These are phyloP conservation scores for Pseudopyrenochaeta lycopersici DNA, from an alignment of 2,329 filamentous ascomycete genomes.

Conservation along the genomic window DNA sequence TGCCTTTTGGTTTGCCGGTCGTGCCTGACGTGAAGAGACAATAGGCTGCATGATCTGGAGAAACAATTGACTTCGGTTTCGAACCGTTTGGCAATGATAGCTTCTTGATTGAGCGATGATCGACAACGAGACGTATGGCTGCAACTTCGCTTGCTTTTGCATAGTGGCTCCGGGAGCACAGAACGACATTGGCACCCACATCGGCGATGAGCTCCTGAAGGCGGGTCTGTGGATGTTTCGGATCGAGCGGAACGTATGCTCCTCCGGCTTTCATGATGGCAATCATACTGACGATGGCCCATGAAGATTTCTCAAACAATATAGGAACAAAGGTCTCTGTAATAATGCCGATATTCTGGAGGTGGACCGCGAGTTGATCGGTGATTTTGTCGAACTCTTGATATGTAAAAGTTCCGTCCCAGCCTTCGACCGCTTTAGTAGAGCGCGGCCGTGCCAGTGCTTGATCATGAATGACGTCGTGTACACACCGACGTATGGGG, in stretches of 20 bases:
- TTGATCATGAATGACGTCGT: slow-evolving; percentile 42
- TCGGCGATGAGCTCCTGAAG: slow-evolving; percentile 46
- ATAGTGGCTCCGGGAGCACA: slow-evolving; percentile 36
- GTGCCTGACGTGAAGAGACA: slow-evolving; percentile 64
- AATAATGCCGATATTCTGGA: slow-evolving; percentile 34
- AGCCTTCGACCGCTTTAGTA: slow-evolving; percentile 41
- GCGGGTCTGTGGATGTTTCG: slow-evolving; percentile 46
- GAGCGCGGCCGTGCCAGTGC: slow-evolving; percentile 36
- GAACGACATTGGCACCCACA: slow-evolving; percentile 37
- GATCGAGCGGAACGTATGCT: slow-evolving; percentile 50
- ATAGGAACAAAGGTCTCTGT: slow-evolving; percentile 47
- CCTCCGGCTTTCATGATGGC: slow-evolving; percentile 51
- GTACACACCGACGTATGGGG: slow-evolving; percentile 37
- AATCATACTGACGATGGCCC: slow-evolving; percentile 45
- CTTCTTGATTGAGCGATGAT: slow-evolving; percentile 53
- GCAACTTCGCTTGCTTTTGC: slow-evolving; percentile 33
- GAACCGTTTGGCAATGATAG: slow-evolving; percentile 44
- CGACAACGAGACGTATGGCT: slow-evolving; percentile 32
- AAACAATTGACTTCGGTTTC: slow-evolving; percentile 48
- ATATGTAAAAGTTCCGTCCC: slow-evolving; percentile 43
- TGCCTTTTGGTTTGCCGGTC: slow-evolving; percentile 63
- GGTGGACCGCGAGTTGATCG: slow-evolving; percentile 34
- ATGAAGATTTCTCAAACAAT: slow-evolving; percentile 47
- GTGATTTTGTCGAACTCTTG: slow-evolving; percentile 45
- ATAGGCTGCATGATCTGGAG: slow-evolving; percentile 63